phyloP scores from a whole-genome alignment of 129 eudicot genomes.

The Helichrysum umbraculigerum region DNA sequence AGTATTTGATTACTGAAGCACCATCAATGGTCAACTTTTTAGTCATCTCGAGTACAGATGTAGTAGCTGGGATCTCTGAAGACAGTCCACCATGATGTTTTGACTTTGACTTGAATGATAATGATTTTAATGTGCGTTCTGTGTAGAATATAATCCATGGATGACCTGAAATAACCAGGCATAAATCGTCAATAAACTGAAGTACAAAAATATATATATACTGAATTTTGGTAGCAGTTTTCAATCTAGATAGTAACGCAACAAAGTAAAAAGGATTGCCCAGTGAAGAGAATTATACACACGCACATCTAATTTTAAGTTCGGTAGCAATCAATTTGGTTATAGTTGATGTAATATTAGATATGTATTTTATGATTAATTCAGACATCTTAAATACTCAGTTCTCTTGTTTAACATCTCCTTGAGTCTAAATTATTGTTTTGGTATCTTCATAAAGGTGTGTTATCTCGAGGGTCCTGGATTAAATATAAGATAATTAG shows the following conservation, averaged over 20 bases:
- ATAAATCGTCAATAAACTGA: background rate
- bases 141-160: constrained; percentile 93
- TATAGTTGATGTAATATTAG: background rate
- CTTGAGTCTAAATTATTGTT: background rate
- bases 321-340: background rate
- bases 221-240: background rate
- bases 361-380: background rate
- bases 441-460: background rate
- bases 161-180: constrained; percentile 56
- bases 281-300: background rate
- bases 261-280: background rate
- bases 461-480: background rate
- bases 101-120: constrained; percentile 58
- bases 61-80: constrained; percentile 33
- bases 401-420: background rate
- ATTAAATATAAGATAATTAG: no score
- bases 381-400: background rate
- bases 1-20: constrained; percentile 25
- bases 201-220: background rate
- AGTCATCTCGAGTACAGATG: constrained; percentile 41
- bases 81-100: constrained; percentile 38
- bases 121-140: constrained; percentile 55
- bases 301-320: no score
- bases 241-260: background rate
- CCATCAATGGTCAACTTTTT: constrained; percentile 31